Evolutionary conservation across 2,329 filamentous ascomycete genomes (phyloP), one percentile per base, ranked within the genome.

Genomic region (Talaromyces verruculosus): DNA sequence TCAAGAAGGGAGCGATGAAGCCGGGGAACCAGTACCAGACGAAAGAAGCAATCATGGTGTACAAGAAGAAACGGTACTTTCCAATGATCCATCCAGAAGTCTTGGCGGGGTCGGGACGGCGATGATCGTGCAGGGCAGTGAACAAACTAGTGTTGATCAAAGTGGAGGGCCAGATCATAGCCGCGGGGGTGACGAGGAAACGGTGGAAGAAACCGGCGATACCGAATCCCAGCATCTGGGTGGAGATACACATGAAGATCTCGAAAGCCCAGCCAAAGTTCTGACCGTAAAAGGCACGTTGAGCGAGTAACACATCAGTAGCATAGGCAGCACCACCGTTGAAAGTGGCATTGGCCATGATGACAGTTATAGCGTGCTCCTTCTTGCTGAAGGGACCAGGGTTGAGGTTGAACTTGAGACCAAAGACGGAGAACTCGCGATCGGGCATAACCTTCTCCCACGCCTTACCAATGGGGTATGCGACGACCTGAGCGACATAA

Each of bases 91-190:
- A 91, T 2, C 90, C 90, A 75, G 84, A 45, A 76, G 85, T 73
- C 85, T 84, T 83, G 30, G 77, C 77, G 68, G 87, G 84, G 68
- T 88, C 82, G 0, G 84, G 81, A 30, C 78, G 74, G 13, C 80
- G 80, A 69, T 85, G 84, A 69, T 92, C 89, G 72, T 93, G 90
- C 81, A 93, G 88, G 67, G 89, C 88, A 70, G 89, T 88, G 80
- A 92, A 89, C 41, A 92, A 78, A 0, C 88, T 85, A 7, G 89
- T 85, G 5, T 85, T 85, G 62, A 89, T 88, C 28, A 92, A 80
- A 60, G 87, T 89, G 1, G 81, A 83, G 0, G 90, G 90, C 89
- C 89, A 92, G 66, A 92, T 91, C 88, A 92, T 91, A 10, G 89
- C 86, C 0, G 88, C 87, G 4, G 79, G 79, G 25, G 72, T 71